Percentiles rank a stretch among this genome's conserved stretches.
Evolutionary conservation across 2,329 filamentous ascomycete genomes (phyloP).

Genomic region (Penicillium janthinellum): DNA sequence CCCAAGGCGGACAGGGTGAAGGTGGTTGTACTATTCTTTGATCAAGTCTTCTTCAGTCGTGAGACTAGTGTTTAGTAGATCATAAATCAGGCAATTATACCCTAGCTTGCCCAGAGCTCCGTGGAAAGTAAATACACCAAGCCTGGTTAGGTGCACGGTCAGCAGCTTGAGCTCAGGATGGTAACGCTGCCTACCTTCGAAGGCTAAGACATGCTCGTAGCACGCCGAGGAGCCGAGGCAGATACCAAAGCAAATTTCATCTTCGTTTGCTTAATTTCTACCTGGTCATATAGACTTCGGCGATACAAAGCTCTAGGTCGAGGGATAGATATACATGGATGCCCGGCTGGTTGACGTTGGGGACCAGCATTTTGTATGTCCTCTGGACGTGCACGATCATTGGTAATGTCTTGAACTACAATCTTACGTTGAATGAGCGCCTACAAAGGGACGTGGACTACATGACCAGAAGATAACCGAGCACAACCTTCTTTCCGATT

Average conservation of each 20-base stretch:
- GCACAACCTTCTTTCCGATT: conserved; percentile 41
- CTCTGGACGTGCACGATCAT: not conserved
- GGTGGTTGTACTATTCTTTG: conserved; percentile 48
- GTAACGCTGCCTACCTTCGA: not conserved
- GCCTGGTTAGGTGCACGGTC: no score
- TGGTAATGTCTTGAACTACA: not conserved
- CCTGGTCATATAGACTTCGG: not conserved
- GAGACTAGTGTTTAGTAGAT: not conserved
- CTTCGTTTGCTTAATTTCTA: no score
- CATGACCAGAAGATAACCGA: conserved; percentile 29
- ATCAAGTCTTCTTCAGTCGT: conserved; percentile 9
- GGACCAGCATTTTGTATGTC: not conserved
- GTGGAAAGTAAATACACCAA: no score
- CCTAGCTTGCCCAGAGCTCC: no score
- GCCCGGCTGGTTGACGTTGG: not conserved
- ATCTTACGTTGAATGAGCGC: not conserved
- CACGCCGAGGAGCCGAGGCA: not conserved
- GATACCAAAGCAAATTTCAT: not conserved
- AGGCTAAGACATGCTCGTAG: not conserved
- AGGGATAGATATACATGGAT: not conserved
- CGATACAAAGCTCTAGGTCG: not conserved
- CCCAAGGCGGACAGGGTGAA: conserved; percentile 52
- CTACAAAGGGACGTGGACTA: not conserved
- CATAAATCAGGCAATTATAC: no score
- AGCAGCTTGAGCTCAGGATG: not conserved